Evolutionary conservation across 306 rosid genomes (phyloP).

Genomic region (Begonia fuchsioides): DNA sequence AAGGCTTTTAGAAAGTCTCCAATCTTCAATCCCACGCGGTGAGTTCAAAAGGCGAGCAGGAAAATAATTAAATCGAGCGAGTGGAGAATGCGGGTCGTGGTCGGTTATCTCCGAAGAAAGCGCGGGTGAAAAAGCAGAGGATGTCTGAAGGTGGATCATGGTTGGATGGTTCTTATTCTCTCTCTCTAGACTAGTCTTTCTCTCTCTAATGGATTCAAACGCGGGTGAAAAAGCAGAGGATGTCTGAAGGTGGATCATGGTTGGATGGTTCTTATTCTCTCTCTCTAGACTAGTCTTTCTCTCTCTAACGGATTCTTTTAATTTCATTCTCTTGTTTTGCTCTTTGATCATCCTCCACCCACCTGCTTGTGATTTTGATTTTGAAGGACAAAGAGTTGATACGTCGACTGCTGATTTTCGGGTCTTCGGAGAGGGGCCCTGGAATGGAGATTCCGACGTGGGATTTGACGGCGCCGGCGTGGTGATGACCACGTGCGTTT

Average conservation of each 20-base stretch:
- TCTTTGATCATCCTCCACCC: not conserved
- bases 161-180: slow-evolving; percentile 76
- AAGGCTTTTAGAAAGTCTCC: too few species aligned
- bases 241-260: not conserved
- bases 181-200: too few species aligned
- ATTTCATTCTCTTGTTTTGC: not conserved
- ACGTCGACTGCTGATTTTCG: not conserved
- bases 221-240: slow-evolving; percentile 1
- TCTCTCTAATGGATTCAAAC: too few species aligned
- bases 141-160: not conserved
- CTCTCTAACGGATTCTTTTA: not conserved
- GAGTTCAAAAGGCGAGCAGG: not conserved
- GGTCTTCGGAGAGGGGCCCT: not conserved
- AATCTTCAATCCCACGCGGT: too few species aligned
- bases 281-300: slow-evolving; percentile 4
- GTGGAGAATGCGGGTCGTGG: not conserved
- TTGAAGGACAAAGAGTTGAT: not conserved
- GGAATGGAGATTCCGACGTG: slow-evolving; percentile 27
- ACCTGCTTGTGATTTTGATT: not conserved
- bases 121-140: slow-evolving; percentile 1
- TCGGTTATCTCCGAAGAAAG: not conserved
- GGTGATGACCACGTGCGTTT: slow-evolving; percentile 20
- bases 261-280: slow-evolving; percentile 65
- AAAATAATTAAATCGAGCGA: not conserved
- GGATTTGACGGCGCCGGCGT: slow-evolving; percentile 12